Evolutionary conservation across 2,329 filamentous ascomycete species (phyloP).

Genomic region (Botryotinia calthae): DNA sequence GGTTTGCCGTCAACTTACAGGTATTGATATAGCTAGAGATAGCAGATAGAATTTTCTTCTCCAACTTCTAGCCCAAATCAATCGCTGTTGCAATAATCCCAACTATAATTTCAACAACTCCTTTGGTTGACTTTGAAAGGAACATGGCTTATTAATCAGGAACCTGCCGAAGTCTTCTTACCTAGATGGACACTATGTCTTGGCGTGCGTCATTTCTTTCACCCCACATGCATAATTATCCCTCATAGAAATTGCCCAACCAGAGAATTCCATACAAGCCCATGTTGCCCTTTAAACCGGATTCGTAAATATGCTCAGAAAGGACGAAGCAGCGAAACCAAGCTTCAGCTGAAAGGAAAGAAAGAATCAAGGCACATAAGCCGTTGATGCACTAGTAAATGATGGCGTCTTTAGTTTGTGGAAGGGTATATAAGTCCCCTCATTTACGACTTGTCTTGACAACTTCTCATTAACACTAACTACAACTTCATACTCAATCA

Average conservation of each 20-base stretch:
- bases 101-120: too few species aligned
- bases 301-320: neutral
- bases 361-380: constrained; percentile 4
- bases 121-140: neutral
- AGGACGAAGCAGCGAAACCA: neutral
- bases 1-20: neutral
- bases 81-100: neutral
- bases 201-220: neutral
- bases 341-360: neutral
- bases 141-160: neutral
- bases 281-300: neutral
- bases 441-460: neutral
- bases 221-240: neutral
- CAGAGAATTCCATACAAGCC: neutral
- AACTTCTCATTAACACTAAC: neutral
- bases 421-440: constrained; percentile 2
- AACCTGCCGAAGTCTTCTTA: neutral
- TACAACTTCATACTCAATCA: neutral
- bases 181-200: neutral
- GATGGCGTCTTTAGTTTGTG: neutral
- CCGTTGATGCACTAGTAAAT: neutral
- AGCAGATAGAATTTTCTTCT: neutral
- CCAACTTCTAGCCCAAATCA: neutral
- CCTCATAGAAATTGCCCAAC: neutral
- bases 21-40: neutral